phyloP scores from a whole-genome alignment of 2,329 filamentous ascomycete genomes.

The Pseudogymnoascus sp. region DNA sequence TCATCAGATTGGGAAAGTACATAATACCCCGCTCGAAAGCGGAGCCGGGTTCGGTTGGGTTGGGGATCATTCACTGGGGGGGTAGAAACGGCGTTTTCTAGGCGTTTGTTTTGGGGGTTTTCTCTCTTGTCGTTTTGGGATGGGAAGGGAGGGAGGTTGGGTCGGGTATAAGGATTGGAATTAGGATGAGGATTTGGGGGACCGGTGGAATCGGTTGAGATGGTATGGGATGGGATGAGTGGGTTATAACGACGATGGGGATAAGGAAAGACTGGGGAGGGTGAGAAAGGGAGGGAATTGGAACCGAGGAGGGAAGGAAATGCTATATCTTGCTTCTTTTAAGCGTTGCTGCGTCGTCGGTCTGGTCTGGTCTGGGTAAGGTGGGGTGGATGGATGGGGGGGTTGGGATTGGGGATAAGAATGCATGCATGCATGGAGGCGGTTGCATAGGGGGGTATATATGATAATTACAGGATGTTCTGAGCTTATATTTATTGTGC shows the following conservation, averaged over 20 bases:
- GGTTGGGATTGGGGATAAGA: not conserved
- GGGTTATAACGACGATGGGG: not conserved
- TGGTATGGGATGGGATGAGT: not conserved
- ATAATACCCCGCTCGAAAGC: not conserved
- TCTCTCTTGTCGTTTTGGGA: not conserved
- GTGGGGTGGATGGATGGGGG: not conserved
- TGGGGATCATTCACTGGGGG: not conserved
- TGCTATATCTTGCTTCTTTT: not conserved
- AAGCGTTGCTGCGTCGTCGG: not conserved
- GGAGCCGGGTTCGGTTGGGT: not conserved
- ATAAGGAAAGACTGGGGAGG: not conserved
- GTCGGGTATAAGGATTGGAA: not conserved
- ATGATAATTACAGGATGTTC: not conserved
- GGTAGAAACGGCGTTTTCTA: not conserved
- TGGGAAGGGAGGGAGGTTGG: not conserved
- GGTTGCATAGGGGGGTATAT: not conserved
- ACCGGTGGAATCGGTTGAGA: not conserved
- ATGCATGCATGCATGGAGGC: not conserved
- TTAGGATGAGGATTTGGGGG: no score
- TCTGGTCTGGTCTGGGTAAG: not conserved
- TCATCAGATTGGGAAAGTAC: not conserved
- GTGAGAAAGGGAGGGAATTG: not conserved
- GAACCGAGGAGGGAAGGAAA: not conserved
- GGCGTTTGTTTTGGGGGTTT: not conserved
- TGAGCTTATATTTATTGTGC: not conserved